phyloP scores from a whole-genome alignment of 805 yeast species.

The Metschnikowia kunwiensis region DNA sequence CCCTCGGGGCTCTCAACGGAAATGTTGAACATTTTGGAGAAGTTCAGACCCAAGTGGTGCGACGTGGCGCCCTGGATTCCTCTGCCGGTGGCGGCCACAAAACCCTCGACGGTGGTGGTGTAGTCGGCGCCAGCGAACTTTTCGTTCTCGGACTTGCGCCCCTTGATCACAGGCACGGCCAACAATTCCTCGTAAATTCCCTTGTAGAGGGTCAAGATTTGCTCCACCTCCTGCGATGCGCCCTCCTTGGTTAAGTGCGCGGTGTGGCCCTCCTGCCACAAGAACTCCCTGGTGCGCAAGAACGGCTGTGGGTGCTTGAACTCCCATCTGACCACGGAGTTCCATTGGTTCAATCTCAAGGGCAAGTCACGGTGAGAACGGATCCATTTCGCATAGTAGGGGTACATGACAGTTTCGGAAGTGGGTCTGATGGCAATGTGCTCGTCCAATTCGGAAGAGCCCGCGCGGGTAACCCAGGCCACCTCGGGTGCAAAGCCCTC shows the following conservation, averaged over 20 bases:
- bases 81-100: conserved; percentile 97
- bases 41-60: conserved; percentile 96
- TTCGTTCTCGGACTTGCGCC: conserved; percentile 94
- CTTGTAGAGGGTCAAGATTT: conserved; percentile 83
- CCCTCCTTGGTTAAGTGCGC: conserved; percentile 84
- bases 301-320: conserved; percentile 99
- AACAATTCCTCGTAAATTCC: conserved; percentile 84
- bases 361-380: conserved; percentile 98
- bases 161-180: conserved; percentile 96
- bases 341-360: conserved; percentile 96
- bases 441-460: conserved; percentile 89
- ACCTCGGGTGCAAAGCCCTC: conserved; percentile 99
- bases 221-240: conserved; percentile 79
- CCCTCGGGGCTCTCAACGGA: conserved; percentile 95
- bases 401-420: conserved; percentile 99
- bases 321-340: conserved; percentile 99
- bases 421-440: conserved; percentile 99
- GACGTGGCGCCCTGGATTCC: conserved; percentile 99
- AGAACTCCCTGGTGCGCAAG: conserved; percentile 95
- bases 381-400: conserved; percentile 98
- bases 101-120: conserved; percentile 96
- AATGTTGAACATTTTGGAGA: conserved; percentile 97
- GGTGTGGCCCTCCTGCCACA: conserved; percentile 99
- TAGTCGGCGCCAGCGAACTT: conserved; percentile 97
- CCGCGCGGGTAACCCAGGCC: conserved; percentile 99